Evolutionary conservation across 1,139 yeast genomes (phyloP), one percentile per base, ranked within the genome.

Genomic region (Sugiyamaella paludigena): DNA sequence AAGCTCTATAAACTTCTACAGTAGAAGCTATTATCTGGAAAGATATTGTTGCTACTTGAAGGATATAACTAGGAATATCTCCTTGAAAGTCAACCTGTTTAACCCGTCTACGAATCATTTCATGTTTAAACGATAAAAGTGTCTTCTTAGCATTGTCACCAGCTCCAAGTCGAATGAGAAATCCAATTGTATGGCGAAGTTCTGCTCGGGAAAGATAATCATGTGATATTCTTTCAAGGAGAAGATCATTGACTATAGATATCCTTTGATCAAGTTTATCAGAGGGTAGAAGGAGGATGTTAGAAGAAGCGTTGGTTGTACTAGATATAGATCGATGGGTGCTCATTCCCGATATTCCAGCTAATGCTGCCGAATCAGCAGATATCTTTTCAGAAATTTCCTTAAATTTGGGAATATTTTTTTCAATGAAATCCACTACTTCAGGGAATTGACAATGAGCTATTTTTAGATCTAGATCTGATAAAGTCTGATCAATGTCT

Each of bases 381-480:
- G 40, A 7, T 12, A 42, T 27, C 19, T 11, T 42, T 5, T 42
- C 45, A 29, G 45, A 42, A 1, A 35, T 16, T 30, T 42, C 37
- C n/a, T 36, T 33, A 28, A 42, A 42, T 2, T 29, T 29, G 2
- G 37, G 37, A 9, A 36, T 31, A 31, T 36, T 28, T 28, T 37
- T 37, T 15, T 27, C 67, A 42, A 81, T 71, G 35, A 75, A 65
- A 3, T 78, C 79, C 2, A 81, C 83, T 0, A 86, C 81, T 44
- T 73, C 79, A 24, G 69, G 67, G 59, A 76, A 82, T 52, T 75
- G 75, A 51, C 81, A 78, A 59, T 82, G 85, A 6, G 87, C 83
- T 30, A 84, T 75, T 50, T 75, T 74, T 27, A 82, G 79, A 61
- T 84, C 92, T 30, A 83, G 74, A 52, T 83, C 87, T 53, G 83